Evolutionary conservation across 139 green algal genomes (phyloP).

Genomic region (Ettlia oleoabundans): DNA sequence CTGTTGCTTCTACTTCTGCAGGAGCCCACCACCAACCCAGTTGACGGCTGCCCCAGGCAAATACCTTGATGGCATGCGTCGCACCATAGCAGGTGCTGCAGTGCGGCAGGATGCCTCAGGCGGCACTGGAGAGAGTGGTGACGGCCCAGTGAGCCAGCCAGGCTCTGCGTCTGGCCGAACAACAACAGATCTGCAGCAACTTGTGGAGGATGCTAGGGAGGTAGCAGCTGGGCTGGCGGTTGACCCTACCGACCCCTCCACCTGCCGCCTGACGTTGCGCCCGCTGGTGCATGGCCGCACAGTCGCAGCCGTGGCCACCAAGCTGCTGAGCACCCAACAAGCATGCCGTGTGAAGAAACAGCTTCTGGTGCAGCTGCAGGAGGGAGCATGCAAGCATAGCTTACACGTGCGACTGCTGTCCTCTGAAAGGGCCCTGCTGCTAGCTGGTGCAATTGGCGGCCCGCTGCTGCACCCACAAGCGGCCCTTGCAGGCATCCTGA

Average conservation of each 20-base stretch:
- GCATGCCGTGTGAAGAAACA: background rate
- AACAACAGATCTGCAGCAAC: background rate
- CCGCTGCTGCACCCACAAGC: background rate
- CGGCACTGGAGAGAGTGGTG: background rate
- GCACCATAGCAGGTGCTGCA: too few species aligned
- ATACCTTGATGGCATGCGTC: too few species aligned
- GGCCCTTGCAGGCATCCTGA: background rate
- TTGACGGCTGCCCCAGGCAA: too few species aligned
- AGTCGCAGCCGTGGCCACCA: background rate
- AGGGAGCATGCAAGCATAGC: background rate
- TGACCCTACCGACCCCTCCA: background rate
- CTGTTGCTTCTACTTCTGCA: background rate
- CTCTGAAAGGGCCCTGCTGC: conserved; percentile 10
- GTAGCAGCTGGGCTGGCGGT: background rate
- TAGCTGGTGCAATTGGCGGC: background rate
- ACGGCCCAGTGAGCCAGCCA: background rate
- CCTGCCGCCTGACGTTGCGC: background rate
- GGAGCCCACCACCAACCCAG: too few species aligned
- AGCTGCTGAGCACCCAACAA: background rate
- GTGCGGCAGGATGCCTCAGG: too few species aligned
- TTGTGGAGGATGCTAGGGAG: background rate
- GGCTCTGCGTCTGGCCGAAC: too few species aligned
- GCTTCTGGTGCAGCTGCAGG: background rate
- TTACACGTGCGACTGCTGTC: background rate
- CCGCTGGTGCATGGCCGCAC: background rate